These are phyloP conservation scores for Gliomastix tumulicola DNA, from an alignment of 2,329 filamentous ascomycete genomes.

Conservation along the genomic window DNA sequence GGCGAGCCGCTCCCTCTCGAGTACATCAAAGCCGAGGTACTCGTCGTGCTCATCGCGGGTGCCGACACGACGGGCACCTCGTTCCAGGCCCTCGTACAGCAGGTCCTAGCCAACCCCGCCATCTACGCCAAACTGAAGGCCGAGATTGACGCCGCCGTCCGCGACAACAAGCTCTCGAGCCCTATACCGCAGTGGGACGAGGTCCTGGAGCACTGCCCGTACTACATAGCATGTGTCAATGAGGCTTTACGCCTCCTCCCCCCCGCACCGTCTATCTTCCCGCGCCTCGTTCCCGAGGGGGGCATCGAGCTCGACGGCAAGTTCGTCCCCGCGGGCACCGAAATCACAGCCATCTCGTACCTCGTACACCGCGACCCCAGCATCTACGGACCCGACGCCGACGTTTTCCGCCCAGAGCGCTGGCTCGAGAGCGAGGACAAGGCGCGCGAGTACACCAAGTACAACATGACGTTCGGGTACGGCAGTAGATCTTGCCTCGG, in stretches of 20 bases:
- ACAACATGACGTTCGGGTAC: constrained; percentile 42
- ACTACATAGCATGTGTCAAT: constrained; percentile 41
- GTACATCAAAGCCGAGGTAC: constrained; percentile 45
- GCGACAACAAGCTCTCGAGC: constrained; percentile 19
- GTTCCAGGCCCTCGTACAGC: constrained; percentile 38
- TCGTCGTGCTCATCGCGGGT: constrained; percentile 43
- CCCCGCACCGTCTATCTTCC: constrained; percentile 42
- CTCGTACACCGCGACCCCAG: constrained; percentile 33
- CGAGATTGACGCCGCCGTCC: constrained; percentile 32
- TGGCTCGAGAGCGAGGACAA: constrained; percentile 35
- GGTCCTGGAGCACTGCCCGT: constrained; percentile 31
- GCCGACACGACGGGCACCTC: constrained; percentile 45
- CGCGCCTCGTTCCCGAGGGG: constrained; percentile 27
- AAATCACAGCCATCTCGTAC: constrained; percentile 39
- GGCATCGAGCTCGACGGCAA: constrained; percentile 20
- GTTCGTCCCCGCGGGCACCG: constrained; percentile 24
- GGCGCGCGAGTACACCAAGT: constrained; percentile 34
- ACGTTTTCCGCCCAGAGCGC: constrained; percentile 39
- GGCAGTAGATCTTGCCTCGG: constrained; percentile 40
- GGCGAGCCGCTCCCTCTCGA: constrained; percentile 38
- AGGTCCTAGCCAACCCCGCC: constrained; percentile 26
- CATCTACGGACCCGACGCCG: constrained; percentile 33
- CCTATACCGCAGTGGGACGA: constrained; percentile 33
- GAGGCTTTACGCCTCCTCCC: constrained; percentile 43
- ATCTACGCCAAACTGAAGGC: constrained; percentile 38